Conservation (phyloP, 1,284 basidiomycete species). For the Somion occarium region DNA sequence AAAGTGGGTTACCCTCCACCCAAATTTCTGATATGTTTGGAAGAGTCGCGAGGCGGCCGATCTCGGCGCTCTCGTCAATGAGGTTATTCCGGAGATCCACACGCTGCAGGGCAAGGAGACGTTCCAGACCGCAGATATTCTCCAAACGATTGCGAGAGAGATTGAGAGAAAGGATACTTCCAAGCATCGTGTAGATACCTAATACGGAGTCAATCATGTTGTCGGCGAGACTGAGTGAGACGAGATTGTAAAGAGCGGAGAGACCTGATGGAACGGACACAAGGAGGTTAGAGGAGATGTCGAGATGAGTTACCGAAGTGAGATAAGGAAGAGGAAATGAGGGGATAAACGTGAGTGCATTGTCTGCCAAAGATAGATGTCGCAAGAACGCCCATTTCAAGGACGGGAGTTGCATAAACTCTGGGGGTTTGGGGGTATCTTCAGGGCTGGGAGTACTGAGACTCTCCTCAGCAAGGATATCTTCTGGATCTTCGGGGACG, state of each 20-base stretch:
- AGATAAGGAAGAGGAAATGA: constrained; percentile 68
- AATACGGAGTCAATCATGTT: constrained; percentile 97
- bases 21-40: constrained; percentile 76
- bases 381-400: constrained; percentile 78
- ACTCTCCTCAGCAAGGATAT: not conserved
- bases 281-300: constrained; percentile 87
- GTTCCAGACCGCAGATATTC: constrained; percentile 90
- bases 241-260: constrained; percentile 68
- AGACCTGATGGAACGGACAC: constrained; percentile 81
- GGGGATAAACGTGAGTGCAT: constrained; percentile 81
- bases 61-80: constrained; percentile 80
- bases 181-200: constrained; percentile 81
- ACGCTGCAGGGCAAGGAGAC: constrained; percentile 76
- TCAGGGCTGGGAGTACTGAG: not conserved
- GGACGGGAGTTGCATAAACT: constrained; percentile 42
- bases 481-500: constrained; percentile 53
- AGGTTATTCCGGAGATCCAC: constrained; percentile 85
- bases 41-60: constrained; percentile 79
- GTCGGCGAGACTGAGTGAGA: constrained; percentile 85
- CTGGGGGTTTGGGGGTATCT: constrained; percentile 21
- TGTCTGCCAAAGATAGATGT: constrained; percentile 77
- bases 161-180: constrained; percentile 73
- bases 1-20: constrained; percentile 78
- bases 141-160: constrained; percentile 86
- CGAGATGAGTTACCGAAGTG: constrained; percentile 79